phyloP scores from a whole-genome alignment of 2,329 filamentous ascomycete genomes.

The Cephalotrichum gorgonifer region DNA sequence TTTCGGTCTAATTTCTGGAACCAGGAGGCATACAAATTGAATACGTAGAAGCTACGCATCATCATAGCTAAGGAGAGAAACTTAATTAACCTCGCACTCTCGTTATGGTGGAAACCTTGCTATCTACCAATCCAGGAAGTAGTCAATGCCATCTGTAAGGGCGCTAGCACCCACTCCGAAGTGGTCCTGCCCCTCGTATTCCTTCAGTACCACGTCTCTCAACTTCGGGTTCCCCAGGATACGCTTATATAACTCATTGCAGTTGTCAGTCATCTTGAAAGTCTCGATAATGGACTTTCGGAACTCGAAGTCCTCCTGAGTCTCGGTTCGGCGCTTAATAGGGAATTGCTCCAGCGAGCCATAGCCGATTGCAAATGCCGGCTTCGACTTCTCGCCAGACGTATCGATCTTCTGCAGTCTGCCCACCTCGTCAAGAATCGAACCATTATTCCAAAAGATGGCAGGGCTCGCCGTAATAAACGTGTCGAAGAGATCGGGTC shows the following conservation, averaged over 20 bases:
- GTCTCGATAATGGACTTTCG: conserved; percentile 14
- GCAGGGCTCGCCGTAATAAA: conserved; percentile 34
- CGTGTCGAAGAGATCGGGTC: conserved; percentile 28
- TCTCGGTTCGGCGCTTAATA: conserved; percentile 15
- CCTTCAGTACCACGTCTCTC: conserved; percentile 11
- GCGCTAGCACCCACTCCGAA: conserved; percentile 6
- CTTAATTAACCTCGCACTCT: no score
- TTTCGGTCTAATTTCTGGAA: no score
- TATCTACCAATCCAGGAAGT: neutral
- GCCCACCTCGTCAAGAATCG: conserved; percentile 23
- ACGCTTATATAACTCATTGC: conserved; percentile 9
- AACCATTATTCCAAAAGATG: conserved; percentile 35
- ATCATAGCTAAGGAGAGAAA: no score
- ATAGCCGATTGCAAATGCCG: conserved; percentile 23
- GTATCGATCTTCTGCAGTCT: conserved; percentile 13
- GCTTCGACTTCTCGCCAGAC: conserved; percentile 8
- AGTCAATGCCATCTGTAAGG: neutral
- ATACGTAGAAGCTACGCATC: no score
- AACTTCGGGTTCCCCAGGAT: conserved; percentile 11
- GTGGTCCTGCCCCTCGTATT: conserved; percentile 16
- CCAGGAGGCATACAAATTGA: no score
- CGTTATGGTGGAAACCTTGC: no score
- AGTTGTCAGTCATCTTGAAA: conserved; percentile 7
- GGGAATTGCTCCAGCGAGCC: conserved; percentile 19
- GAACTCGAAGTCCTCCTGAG: conserved; percentile 17